These are phyloP conservation scores for Trichoderma brevicompactum DNA, from an alignment of 2,329 filamentous ascomycete species.

Conservation along the genomic window DNA sequence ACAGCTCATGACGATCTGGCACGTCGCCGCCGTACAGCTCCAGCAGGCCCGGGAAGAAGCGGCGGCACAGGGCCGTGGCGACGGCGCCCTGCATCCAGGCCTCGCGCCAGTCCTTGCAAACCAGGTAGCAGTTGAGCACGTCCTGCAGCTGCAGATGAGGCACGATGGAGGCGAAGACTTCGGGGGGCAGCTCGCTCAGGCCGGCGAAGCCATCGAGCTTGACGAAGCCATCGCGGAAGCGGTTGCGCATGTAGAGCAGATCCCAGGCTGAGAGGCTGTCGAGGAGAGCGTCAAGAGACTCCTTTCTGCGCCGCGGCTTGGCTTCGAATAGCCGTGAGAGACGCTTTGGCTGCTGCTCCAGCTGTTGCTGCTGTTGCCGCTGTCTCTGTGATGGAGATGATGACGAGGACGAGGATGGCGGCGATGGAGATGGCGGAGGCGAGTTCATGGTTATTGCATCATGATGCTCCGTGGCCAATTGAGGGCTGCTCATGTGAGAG, in stretches of 20 bases:
- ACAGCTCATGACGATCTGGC: slow-evolving; percentile 30
- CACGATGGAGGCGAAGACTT: slow-evolving; percentile 37
- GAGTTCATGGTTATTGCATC: slow-evolving; percentile 17
- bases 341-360: background rate
- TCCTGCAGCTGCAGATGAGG: slow-evolving; percentile 36
- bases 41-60: slow-evolving; percentile 39
- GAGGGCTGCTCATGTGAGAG: slow-evolving; percentile 7
- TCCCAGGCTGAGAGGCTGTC: slow-evolving; percentile 37
- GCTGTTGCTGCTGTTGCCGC: background rate
- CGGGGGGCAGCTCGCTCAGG: slow-evolving; percentile 37
- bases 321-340: background rate
- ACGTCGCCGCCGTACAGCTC: slow-evolving; percentile 29
- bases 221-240: slow-evolving; percentile 30
- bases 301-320: slow-evolving; percentile 15
- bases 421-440: background rate
- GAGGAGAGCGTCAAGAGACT: slow-evolving; percentile 36
- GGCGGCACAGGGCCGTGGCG: slow-evolving; percentile 31
- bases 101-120: slow-evolving; percentile 37
- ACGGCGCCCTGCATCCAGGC: slow-evolving; percentile 36
- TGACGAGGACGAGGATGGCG: background rate
- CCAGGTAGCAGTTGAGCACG: slow-evolving; percentile 35
- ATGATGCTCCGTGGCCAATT: background rate
- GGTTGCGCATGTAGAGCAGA: slow-evolving; percentile 36
- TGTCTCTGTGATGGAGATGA: background rate
- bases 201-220: slow-evolving; percentile 34